Evolutionary conservation across 805 yeast genomes (phyloP), one percentile per base, ranked within the genome.

Genomic region (Millerago galiae): DNA sequence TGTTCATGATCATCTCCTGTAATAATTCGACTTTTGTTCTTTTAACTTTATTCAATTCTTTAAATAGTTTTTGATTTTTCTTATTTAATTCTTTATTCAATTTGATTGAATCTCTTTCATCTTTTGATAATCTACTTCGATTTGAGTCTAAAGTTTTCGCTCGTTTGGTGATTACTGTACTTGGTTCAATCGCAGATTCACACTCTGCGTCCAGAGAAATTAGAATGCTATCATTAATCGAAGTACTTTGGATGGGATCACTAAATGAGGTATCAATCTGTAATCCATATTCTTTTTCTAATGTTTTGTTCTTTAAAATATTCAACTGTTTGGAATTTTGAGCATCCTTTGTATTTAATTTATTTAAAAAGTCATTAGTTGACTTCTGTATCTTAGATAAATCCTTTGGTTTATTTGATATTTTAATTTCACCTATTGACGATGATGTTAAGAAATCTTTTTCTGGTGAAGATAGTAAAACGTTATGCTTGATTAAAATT

Each of bases 1-100:
- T 52, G 13, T 65, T 64, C 0, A 80, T 45, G 5, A 66, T 61
- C 70, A 82, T 76, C 44, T 75, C 78, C 2, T 62, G 48, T 25
- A 77, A 54, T 4, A 79, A 59, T 29, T 76, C 81, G 8, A 69
- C 77, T 51, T 72, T 77, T 17, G 70, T 60, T 39, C 78, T 58
- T 3, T 52, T 58, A 1, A 54, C 50, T 43, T 63, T 68, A 48
- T 75, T 75, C 1, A 60, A 63, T 14, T 56, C 59, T 42, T 57
- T 62, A 34, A 58, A 59, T 9, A 43, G 24, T 31, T 47, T 51
- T 29, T 47, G 46, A 4, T 37, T 16, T 10, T 16, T 32, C 17
- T 51, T 42, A 6, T 45, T 49, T n/a, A 29, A 21, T 32, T 40
- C 39, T 8, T 44, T 38, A 8, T 43, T 44, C 8, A 17, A 14